Percentiles rank a stretch among this genome's conserved stretches.
Evolutionary conservation across 257 asterid genomes (phyloP).

Genomic region (Apocynum venetum): DNA sequence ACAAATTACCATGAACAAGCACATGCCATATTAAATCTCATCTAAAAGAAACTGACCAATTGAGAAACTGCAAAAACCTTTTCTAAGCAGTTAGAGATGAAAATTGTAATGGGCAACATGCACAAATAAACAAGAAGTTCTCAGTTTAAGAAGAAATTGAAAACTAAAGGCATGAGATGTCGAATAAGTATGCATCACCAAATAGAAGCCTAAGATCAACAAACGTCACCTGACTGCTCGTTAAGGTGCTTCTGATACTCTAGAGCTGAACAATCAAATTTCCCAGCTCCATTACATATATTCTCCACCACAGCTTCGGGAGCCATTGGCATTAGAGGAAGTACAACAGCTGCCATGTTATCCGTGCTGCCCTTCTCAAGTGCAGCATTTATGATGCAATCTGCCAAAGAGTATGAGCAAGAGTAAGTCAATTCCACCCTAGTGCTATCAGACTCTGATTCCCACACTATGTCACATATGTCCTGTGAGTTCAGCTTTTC

Average conservation of each 20-base stretch:
- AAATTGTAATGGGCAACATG: not conserved
- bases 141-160: not conserved
- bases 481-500: constrained; percentile 86
- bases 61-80: not conserved
- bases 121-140: not conserved
- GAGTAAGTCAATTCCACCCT: constrained; percentile 41
- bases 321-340: constrained; percentile 50
- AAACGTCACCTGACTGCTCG: constrained; percentile 44
- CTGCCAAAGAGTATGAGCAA: constrained; percentile 72
- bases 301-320: constrained; percentile 31
- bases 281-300: constrained; percentile 31
- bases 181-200: not conserved
- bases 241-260: constrained; percentile 45
- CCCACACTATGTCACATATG: constrained; percentile 76
- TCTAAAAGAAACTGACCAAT: not conserved
- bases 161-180: not conserved
- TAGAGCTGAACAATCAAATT: constrained; percentile 37
- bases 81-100: not conserved
- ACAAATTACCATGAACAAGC: not conserved
- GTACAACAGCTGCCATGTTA: constrained; percentile 78
- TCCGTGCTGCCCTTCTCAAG: constrained; percentile 79
- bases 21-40: not conserved
- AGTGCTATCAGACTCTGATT: constrained; percentile 45
- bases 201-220: constrained; percentile 20
- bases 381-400: constrained; percentile 75